Percentiles rank a stretch among this genome's conserved stretches.
Evolutionary conservation across 768 basidiomycete species (phyloP).

Genomic region (Punctularia strigosozonata): DNA sequence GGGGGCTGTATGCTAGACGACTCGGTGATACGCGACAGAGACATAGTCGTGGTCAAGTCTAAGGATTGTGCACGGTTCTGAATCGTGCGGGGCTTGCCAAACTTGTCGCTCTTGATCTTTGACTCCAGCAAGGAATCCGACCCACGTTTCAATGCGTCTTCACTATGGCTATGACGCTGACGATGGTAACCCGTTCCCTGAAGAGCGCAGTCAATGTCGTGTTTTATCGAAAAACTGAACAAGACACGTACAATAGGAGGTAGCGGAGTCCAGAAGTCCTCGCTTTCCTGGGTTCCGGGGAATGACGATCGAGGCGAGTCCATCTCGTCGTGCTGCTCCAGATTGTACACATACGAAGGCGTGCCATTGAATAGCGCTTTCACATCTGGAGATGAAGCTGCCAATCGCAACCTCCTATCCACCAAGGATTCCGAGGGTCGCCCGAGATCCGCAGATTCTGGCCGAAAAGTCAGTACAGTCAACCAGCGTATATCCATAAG

Average conservation of each 20-base stretch:
- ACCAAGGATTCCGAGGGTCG: conserved; percentile 57
- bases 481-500: conserved; percentile 2
- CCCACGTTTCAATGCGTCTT: conserved; percentile 71
- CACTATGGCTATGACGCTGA: conserved; percentile 56
- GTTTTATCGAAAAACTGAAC: conserved; percentile 11
- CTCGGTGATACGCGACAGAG: conserved; percentile 73
- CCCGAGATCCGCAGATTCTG: conserved; percentile 70
- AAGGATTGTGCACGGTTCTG: conserved; percentile 85
- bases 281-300: conserved; percentile 34
- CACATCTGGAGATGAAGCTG: conserved; percentile 88
- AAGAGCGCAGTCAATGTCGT: conserved; percentile 9
- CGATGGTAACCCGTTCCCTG: conserved; percentile 61
- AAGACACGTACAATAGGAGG: conserved; percentile 54
- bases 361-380: conserved; percentile 86
- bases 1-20: conserved; percentile 49
- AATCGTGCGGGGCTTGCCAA: conserved; percentile 66
- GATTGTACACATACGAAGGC: conserved; percentile 70
- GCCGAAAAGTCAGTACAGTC: background rate
- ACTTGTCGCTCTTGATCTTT: conserved; percentile 71
- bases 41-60: conserved; percentile 77
- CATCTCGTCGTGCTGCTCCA: conserved; percentile 55
- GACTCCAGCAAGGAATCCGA: conserved; percentile 78
- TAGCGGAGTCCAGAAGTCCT: conserved; percentile 70
- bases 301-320: conserved; percentile 47
- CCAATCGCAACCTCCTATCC: conserved; percentile 66